Percentiles rank a stretch among this genome's conserved stretches.
Evolutionary conservation across 345 rosid species (phyloP).

Genomic region (Conringia planisiliqua): DNA sequence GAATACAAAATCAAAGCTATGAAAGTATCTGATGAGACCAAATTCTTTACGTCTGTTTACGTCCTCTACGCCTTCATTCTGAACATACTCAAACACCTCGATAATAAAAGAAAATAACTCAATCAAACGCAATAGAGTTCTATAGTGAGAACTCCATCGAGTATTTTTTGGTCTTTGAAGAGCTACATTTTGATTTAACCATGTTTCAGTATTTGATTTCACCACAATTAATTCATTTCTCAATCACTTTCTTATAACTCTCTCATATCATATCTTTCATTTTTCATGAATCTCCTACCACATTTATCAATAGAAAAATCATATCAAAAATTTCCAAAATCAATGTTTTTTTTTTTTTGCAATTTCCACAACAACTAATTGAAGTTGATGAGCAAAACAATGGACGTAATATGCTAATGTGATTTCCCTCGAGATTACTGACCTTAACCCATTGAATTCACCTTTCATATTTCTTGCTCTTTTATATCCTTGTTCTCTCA

Average conservation of each 20-base stretch:
- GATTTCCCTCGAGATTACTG: neutral
- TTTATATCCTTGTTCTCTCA: neutral
- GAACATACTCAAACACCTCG: neutral
- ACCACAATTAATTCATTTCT: neutral
- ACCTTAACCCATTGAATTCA: neutral
- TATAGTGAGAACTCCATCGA: neutral
- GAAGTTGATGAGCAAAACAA: neutral
- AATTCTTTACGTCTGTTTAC: neutral
- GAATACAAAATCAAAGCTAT: neutral
- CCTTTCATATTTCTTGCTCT: neutral
- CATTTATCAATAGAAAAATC: neutral
- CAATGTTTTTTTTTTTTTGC: neutral
- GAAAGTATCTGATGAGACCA: neutral
- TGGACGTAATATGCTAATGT: neutral
- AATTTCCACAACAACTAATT: neutral
- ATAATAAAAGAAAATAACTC: too few relatives aligned
- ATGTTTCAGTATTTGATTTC: neutral
- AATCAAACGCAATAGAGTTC: neutral
- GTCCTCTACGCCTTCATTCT: neutral
- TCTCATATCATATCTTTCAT: neutral
- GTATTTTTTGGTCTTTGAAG: neutral
- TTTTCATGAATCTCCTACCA: neutral
- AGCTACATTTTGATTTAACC: neutral
- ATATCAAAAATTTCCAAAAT: neutral
- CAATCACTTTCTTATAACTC: neutral